These are phyloP conservation scores for Gossypium mustelinum DNA, from an alignment of 345 rosid genomes.

Conservation along the genomic window DNA sequence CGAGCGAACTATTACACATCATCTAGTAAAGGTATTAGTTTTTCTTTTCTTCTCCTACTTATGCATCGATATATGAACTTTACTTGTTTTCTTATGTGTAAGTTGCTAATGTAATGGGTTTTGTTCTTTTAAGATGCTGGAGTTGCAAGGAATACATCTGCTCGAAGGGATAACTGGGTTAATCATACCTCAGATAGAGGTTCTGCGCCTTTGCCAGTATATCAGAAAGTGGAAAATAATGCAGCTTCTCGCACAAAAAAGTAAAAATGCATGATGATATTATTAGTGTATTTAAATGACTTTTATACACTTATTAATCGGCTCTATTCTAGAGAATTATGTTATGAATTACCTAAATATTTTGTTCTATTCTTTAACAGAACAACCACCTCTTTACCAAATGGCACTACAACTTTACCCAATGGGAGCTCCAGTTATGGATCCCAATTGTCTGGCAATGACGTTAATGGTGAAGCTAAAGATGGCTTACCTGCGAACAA, in stretches of 20 bases:
- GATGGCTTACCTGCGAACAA: conserved; percentile 26
- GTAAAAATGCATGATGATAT: conserved; percentile 33
- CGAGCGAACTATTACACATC: conserved; percentile 32
- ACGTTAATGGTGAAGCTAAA: conserved; percentile 19
- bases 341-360: neutral
- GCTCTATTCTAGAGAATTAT: neutral
- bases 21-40: conserved; percentile 32
- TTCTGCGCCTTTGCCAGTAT: conserved; percentile 24
- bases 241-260: conserved; percentile 32
- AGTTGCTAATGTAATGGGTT: neutral
- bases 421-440: conserved; percentile 35
- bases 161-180: conserved; percentile 57
- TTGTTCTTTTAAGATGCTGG: conserved; percentile 36
- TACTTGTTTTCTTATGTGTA: neutral
- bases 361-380: conserved; percentile 19
- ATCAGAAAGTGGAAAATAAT: conserved; percentile 38
- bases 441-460: conserved; percentile 19
- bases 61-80: neutral
- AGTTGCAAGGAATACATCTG: conserved; percentile 44
- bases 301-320: neutral
- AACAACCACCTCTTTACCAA: conserved; percentile 23
- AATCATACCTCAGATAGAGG: conserved; percentile 36
- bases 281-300: neutral
- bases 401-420: conserved; percentile 36
- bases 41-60: neutral